Conservation (phyloP, 306 rosid species). For the Trifolium fragiferum region DNA sequence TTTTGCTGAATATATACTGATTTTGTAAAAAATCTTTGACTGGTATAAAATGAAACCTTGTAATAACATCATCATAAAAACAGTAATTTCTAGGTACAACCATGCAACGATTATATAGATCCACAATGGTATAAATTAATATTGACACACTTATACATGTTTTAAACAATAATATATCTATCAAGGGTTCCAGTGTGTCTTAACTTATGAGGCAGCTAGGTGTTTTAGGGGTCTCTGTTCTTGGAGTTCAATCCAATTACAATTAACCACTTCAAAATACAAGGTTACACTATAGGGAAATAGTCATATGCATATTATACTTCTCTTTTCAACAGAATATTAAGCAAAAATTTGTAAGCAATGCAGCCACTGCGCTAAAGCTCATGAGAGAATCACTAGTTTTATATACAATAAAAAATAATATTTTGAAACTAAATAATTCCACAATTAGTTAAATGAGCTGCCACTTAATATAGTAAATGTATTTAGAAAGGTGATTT, state of each 20-base stretch:
- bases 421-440: constrained; percentile 7
- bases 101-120: background rate
- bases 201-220: constrained; percentile 16
- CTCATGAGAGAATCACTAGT: constrained; percentile 10
- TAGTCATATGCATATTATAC: background rate
- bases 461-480: background rate
- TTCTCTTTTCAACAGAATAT: constrained; percentile 12
- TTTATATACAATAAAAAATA: background rate
- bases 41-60: background rate
- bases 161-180: constrained; percentile 4
- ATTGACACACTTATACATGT: background rate
- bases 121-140: background rate
- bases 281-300: background rate
- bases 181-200: constrained; percentile 9
- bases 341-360: constrained; percentile 5
- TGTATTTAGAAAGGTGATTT: background rate
- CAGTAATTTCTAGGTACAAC: background rate
- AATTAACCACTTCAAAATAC: constrained; percentile 29
- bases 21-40: background rate
- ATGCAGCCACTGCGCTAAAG: constrained; percentile 16
- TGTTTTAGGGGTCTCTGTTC: constrained; percentile 6
- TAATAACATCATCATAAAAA: background rate
- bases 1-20: background rate
- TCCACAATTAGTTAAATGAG: background rate
- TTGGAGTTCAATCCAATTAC: background rate